A percentile compares a stretch with the other conserved stretches of the same genome.
Evolutionary conservation across 345 rosid species (phyloP).

Genomic region (Hibiscus tridactylites): DNA sequence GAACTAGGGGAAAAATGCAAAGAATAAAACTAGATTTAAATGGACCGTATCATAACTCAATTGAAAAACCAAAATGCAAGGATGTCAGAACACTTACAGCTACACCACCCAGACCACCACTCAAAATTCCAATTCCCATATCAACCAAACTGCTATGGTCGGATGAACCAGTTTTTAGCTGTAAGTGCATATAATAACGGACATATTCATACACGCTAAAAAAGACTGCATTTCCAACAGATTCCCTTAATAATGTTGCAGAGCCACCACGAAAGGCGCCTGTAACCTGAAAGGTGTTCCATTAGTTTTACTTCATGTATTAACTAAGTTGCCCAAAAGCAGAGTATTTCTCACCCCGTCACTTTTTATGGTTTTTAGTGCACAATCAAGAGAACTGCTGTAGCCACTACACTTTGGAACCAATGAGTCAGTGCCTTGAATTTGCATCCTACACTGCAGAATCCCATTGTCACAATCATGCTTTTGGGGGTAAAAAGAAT

Average conservation of each 20-base stretch:
- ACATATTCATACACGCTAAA: conserved; percentile 76
- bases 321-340: conserved; percentile 1
- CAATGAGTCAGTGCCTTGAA: conserved; percentile 81
- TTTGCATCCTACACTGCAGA: conserved; percentile 97
- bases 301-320: conserved; percentile 21
- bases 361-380: conserved; percentile 54
- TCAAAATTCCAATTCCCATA: conserved; percentile 76
- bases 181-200: conserved; percentile 59
- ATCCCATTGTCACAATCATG: conserved; percentile 32
- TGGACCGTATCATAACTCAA: neutral
- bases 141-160: conserved; percentile 51
- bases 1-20: conserved; percentile 30
- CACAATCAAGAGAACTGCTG: conserved; percentile 73
- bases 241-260: conserved; percentile 74
- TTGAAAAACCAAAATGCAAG: neutral
- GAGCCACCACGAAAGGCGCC: conserved; percentile 82
- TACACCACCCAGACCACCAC: conserved; percentile 90
- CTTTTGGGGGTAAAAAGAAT: neutral
- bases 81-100: conserved; percentile 53
- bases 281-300: conserved; percentile 54
- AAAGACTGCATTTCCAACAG: conserved; percentile 73
- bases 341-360: conserved; percentile 73
- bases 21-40: conserved; percentile 5
- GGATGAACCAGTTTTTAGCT: conserved; percentile 34
- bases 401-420: conserved; percentile 61